A percentile compares a stretch with the other conserved stretches of the same genome.
phyloP scores from a whole-genome alignment of 352 stramenopile species.

The Thraustochytrium sp. region DNA sequence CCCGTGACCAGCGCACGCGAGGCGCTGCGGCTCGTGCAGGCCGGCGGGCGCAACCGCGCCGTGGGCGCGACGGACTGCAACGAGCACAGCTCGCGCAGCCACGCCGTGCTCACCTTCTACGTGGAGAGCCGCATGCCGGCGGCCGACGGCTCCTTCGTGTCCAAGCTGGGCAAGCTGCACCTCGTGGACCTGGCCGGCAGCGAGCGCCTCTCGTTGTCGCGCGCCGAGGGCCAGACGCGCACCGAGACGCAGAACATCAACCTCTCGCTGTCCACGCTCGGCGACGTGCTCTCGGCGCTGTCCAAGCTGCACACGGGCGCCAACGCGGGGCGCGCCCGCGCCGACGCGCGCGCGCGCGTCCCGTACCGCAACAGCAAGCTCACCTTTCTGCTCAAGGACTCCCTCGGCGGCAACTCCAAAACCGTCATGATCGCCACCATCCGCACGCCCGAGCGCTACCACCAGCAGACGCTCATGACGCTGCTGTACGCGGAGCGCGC shows the following conservation, averaged over 20 bases:
- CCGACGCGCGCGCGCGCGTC: conserved; percentile 56
- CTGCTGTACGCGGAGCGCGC: conserved; percentile 84
- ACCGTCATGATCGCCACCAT: conserved; percentile 89
- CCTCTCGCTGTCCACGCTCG: conserved; percentile 63
- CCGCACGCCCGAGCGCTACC: conserved; percentile 79
- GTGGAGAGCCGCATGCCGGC: conserved; percentile 1
- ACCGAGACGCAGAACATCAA: conserved; percentile 89
- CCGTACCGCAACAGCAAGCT: conserved; percentile 63
- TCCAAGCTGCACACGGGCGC: not conserved
- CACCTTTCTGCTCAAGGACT: conserved; percentile 55
- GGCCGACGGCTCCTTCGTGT: conserved; percentile 48
- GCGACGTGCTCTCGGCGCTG: conserved; percentile 60
- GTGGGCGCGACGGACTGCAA: conserved; percentile 46
- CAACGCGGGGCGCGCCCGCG: not conserved
- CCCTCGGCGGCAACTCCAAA: conserved; percentile 76
- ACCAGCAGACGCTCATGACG: conserved; percentile 83
- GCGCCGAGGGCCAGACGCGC: conserved; percentile 67
- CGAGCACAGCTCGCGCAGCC: conserved; percentile 47
- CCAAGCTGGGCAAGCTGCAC: conserved; percentile 44
- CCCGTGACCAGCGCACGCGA: conserved; percentile 38
- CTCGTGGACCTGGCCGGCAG: conserved; percentile 80
- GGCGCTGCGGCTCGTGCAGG: conserved; percentile 22
- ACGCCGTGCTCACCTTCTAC: conserved; percentile 41
- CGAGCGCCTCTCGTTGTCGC: conserved; percentile 75
- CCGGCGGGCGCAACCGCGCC: conserved; percentile 32